phyloP scores from a whole-genome alignment of 2,329 filamentous ascomycete species.

The Canariomyces notabilis region DNA sequence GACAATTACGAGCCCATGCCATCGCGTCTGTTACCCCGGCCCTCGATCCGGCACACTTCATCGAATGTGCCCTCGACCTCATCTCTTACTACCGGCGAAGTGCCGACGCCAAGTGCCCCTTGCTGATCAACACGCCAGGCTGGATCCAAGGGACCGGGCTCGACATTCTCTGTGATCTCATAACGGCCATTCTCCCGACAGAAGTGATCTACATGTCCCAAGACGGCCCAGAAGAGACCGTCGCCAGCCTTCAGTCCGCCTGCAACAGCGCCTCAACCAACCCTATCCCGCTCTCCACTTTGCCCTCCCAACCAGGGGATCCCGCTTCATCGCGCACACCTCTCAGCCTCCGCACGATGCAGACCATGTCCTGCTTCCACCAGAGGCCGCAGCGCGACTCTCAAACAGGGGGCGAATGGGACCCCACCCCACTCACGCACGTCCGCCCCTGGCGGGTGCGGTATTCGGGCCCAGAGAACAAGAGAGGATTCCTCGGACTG shows the following conservation, averaged over 20 bases:
- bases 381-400: conserved; percentile 23
- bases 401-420: conserved; percentile 44
- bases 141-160: conserved; percentile 69
- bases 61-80: conserved; percentile 60
- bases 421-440: conserved; percentile 49
- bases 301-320: conserved; percentile 58
- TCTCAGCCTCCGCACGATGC: conserved; percentile 65
- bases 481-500: conserved; percentile 55
- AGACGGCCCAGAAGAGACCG: conserved; percentile 53
- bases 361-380: conserved; percentile 78
- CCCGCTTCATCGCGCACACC: conserved; percentile 51
- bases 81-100: conserved; percentile 50
- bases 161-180: conserved; percentile 56
- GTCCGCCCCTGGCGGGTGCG: conserved; percentile 56
- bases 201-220: conserved; percentile 66
- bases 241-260: conserved; percentile 46
- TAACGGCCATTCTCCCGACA: conserved; percentile 48
- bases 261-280: conserved; percentile 28
- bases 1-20: conserved; percentile 57
- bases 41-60: conserved; percentile 62
- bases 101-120: conserved; percentile 40
- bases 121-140: conserved; percentile 70
- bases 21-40: conserved; percentile 61
- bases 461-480: conserved; percentile 45
- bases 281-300: conserved; percentile 40